Evolutionary conservation across 1,284 basidiomycete species (phyloP), one percentile per base, ranked within the genome.

Genomic region (Melampsora americana): DNA sequence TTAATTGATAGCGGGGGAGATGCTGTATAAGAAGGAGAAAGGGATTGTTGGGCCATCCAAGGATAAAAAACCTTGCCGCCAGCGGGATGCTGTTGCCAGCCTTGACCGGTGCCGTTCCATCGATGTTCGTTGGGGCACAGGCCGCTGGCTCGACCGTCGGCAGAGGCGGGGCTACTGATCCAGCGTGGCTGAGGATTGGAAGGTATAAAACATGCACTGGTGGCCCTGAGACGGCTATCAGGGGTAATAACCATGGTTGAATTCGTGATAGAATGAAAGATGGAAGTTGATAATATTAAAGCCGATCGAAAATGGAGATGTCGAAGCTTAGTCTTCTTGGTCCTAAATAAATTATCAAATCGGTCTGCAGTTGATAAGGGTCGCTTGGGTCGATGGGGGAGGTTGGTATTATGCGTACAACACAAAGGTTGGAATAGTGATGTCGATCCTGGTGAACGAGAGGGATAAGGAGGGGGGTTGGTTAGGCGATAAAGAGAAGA

Each of bases 291-390:
- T 50, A 70, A 59, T 7, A 70, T 9, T 14, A 30, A 23, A 28
- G 56, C 12, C 6, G 68, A 70, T 39, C 68, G 68, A 61, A 70
- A 70, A 0, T 53, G 26, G 35, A n/a, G n/a, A n/a, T 70, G 68
- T 23, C 20, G 11, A 28, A 59, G 53, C 26, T 70, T 70, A 53
- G 60, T 39, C 16, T 61, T 61, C 35, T 70, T 70, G 18, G 68
- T 16, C 59, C 26, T n/a, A 32, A 23, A 44, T 42, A 35, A 4
- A n/a, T 35, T 35, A 35, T 35, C 35, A 35, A 35, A 35, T 9
- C 35, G 35, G 35, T 35, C 35, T 35, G 35, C 35, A 35, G 35
- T 9, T 35, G 35, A 35, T 35, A 35, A 35, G 9, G 35, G 35
- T 35, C 35, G 35, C 35, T 35, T 35, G 35, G 35, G 35, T 35